Base-by-base conservation (phyloP, 2,329 filamentous ascomycete species). In the Escovopsis sp. region DNA sequence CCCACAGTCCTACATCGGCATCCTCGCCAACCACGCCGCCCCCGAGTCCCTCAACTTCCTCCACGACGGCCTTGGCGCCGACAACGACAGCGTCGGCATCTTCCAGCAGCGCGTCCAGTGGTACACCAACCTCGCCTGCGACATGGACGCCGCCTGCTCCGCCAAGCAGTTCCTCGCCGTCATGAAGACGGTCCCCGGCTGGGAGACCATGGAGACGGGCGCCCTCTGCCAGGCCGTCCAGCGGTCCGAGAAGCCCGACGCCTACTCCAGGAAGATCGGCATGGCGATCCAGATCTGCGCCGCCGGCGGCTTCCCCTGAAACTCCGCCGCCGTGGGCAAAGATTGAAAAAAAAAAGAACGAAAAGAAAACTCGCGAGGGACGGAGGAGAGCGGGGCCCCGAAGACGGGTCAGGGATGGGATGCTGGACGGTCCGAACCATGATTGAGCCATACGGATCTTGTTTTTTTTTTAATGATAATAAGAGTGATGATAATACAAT, bases 201-300 rank as follows among this genome's bases (percentile, higher is more conserved):
- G 51, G 51, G n/a, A 51, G 47, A 47, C 32, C 12, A 48, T 52
- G 43, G 39, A 45, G 32, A 45, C 49, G 12, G 49, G 46, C 34
- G 43, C 39, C n/a, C 49, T 53, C 23, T 52, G 49, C 51, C 51
- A 53, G 36, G 47, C 39, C 42, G 49, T 53, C 26, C 51, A 53
- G 49, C 35, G 45, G 33, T 53, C 51, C n/a, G 46, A 38, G 9
- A 45, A 43, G n/a, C 51, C 49, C 11, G 45, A 46, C 33, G 40
- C 43, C 37, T 53, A 51, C 19, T 34, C 34, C 15, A 47, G 46
- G 47, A 37, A 47, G 12, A 47, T 51, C 8, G 38, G 30, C n/a
- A 19, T 41, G 19, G 51, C 51, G 18, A 42, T 39, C 30, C 43
- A 42, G 12, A 40, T 53, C 23, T 53, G 51, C 41, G 39, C 44